Evolutionary conservation across 2,329 filamentous ascomycete genomes (phyloP).

Genomic region (Penicillium glabrum): DNA sequence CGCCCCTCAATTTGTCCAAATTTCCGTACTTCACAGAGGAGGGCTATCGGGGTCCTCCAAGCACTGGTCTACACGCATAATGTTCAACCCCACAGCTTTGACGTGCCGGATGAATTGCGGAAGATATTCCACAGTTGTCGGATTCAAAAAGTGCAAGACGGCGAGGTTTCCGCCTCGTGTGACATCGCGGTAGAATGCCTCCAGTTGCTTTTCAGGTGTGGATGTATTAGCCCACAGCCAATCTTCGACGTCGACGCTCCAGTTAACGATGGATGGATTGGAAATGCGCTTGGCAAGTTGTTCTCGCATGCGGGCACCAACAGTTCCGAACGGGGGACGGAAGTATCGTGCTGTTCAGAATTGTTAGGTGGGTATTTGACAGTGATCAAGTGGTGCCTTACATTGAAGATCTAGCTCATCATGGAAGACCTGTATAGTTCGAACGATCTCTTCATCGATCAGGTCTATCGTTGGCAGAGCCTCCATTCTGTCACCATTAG

Average conservation of each 20-base stretch:
- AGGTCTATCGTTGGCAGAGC: constrained; percentile 28
- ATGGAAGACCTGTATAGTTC: constrained; percentile 33
- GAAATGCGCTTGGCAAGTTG: constrained; percentile 55
- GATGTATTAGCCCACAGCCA: constrained; percentile 64
- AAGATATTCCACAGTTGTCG: constrained; percentile 63
- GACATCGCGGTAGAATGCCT: constrained; percentile 64
- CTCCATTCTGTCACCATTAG: constrained; percentile 33
- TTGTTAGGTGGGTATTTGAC: not conserved
- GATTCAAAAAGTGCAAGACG: constrained; percentile 69
- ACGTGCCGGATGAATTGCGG: constrained; percentile 65
- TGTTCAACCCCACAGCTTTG: constrained; percentile 62
- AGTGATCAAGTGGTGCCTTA: constrained; percentile 14
- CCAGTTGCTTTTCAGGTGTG: constrained; percentile 66
- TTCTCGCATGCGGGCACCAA: constrained; percentile 66
- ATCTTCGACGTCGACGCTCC: constrained; percentile 71
- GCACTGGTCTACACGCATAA: constrained; percentile 68
- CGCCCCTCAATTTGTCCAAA: not conserved
- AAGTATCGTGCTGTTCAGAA: constrained; percentile 55
- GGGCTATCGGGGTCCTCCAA: constrained; percentile 55
- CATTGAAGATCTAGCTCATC: constrained; percentile 34
- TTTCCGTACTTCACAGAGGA: constrained; percentile 6
- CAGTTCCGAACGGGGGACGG: constrained; percentile 67
- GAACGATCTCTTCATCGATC: constrained; percentile 40
- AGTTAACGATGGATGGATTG: constrained; percentile 62
- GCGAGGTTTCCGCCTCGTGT: constrained; percentile 63